Conservation (phyloP, 768 basidiomycete genomes). For the Pleurotus tuber-regium region DNA sequence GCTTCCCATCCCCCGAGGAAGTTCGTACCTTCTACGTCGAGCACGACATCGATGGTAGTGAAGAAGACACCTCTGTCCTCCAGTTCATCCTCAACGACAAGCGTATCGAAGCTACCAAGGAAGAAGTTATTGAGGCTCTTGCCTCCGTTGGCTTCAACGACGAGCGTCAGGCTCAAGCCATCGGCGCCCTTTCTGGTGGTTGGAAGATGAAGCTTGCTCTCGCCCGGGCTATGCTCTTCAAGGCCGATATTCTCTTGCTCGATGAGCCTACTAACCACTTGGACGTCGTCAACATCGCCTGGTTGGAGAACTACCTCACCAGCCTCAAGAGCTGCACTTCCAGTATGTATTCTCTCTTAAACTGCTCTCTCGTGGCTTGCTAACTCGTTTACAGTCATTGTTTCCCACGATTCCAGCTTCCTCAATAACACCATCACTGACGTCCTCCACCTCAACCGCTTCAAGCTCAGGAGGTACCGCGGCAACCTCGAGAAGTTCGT, state of each 20-base stretch:
- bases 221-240: slow-evolving; percentile 96
- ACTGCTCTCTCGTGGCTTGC: slow-evolving; percentile 10
- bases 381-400: slow-evolving; percentile 63
- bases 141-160: slow-evolving; percentile 90
- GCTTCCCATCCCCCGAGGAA: slow-evolving; percentile 95
- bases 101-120: slow-evolving; percentile 68
- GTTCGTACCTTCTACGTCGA: slow-evolving; percentile 99
- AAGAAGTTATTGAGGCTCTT: slow-evolving; percentile 78
- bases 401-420: slow-evolving; percentile 97
- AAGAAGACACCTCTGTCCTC: slow-evolving; percentile 87
- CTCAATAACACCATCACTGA: slow-evolving; percentile 98
- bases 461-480: slow-evolving; percentile 94
- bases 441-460: slow-evolving; percentile 95
- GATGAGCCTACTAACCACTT: slow-evolving; percentile 98
- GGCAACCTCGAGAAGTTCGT: slow-evolving; percentile 96
- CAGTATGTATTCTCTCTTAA: slow-evolving; percentile 44
- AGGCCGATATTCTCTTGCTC: slow-evolving; percentile 93
- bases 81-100: slow-evolving; percentile 85
- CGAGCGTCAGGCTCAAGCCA: slow-evolving; percentile 80
- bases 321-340: slow-evolving; percentile 89
- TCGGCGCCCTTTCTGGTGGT: slow-evolving; percentile 93
- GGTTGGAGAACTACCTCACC: slow-evolving; percentile 94
- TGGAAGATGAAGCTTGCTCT: slow-evolving; percentile 99
- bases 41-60: slow-evolving; percentile 97
- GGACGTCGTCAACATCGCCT: slow-evolving; percentile 96